Conservation (phyloP, 768 basidiomycete species). For the Rhizopogon sp. region DNA sequence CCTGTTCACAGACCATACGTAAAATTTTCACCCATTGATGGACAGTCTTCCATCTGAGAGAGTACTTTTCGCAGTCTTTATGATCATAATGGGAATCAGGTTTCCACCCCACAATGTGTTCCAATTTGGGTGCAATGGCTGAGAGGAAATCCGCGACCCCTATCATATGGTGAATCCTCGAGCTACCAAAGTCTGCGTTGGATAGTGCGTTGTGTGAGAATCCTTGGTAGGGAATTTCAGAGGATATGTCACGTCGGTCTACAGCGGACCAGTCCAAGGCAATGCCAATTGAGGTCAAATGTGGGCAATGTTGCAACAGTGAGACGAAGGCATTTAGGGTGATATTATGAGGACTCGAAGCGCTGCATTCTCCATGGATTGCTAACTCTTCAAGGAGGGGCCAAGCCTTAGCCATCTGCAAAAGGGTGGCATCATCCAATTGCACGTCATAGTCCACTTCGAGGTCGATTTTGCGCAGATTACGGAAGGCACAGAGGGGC, state of each 20-base stretch:
- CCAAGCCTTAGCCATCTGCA: neutral
- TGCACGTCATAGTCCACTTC: neutral
- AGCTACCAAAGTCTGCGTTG: neutral
- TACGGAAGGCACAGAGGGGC: neutral
- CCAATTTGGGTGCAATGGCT: neutral
- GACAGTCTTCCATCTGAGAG: constrained; percentile 19
- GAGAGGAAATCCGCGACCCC: neutral
- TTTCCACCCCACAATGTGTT: neutral
- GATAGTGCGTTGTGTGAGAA: neutral
- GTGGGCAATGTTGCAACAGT: neutral
- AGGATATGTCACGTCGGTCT: neutral
- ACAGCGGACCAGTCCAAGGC: neutral
- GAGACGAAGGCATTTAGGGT: neutral
- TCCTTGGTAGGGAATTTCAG: neutral
- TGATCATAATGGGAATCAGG: neutral
- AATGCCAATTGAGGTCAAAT: neutral
- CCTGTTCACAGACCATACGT: constrained; percentile 3
- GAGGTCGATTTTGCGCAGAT: neutral
- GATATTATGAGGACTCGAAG: neutral
- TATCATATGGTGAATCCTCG: neutral
- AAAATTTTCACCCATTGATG: constrained; percentile 16
- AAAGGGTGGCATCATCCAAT: neutral
- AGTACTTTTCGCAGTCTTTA: constrained; percentile 12
- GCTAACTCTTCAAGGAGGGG: neutral
- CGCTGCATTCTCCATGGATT: neutral